Base-by-base conservation (phyloP, 2,329 filamentous ascomycete species). In the Fusarium pilosicola region DNA sequence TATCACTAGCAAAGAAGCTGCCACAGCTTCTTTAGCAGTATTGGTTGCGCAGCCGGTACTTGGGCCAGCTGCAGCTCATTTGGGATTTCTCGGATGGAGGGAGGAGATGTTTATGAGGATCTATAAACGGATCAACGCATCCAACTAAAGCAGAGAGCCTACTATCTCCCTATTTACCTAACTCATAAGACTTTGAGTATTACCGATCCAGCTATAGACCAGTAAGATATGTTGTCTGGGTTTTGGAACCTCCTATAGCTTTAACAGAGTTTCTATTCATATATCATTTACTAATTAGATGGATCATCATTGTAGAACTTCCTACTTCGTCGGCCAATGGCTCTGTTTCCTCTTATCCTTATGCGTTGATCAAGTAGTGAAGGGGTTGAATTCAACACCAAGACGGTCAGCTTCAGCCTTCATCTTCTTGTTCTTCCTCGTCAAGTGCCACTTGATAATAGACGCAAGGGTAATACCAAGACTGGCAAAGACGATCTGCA, bases 391-490 rank as follows among this genome's bases (percentile, higher is more conserved):
- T 14, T 63, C 58, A 26, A 63, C 44, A 7, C 73, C 67, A 18
- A 70, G 20, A 17, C 67, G 62, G 4, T 74, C 73, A 12, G 73
- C 73, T 48, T 62, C 66, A 13, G 66, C 48, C 5, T 56, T 59
- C 6, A 75, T 17, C 68, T 76, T 76, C 57, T 63, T 73, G 55
- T 75, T 75, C 68, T 75, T 69, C 6, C 64, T 69, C 0, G 54
- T 68, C 42, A 75, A 30, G 22, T 72, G 64, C 68, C 70, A 74
- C 51, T 76, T 75, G 4, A 75, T 65, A 0, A 66, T 32, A 7
- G 44, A 30, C 0, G 72, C 65, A 10, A 76, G 30, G 0, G 42
- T 34, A 3, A 74, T 73, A 41, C 68, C 72, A 9, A 75, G 65
- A 20, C 57, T 14, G 0, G 72, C 70, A 36, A 76, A 75, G 2